These are phyloP conservation scores for Plenodomus tracheiphilus DNA, from an alignment of 2,329 filamentous ascomycete genomes.

Conservation along the genomic window DNA sequence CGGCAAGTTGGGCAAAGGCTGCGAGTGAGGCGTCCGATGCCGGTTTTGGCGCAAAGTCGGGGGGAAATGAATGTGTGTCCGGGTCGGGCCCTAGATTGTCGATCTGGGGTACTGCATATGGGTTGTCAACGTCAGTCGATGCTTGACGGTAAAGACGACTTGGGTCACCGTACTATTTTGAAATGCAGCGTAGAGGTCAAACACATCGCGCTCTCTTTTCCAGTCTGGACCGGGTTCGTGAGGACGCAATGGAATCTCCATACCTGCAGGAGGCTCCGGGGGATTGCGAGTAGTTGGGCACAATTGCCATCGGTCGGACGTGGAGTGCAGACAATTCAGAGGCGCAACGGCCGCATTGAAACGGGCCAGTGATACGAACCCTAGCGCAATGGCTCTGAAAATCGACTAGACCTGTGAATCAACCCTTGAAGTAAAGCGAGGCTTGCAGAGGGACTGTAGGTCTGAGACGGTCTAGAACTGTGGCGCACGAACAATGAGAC, in stretches of 20 bases:
- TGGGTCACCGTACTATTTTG: slow-evolving; percentile 2
- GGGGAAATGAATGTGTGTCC: slow-evolving; percentile 2
- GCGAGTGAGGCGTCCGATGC: slow-evolving; percentile 25
- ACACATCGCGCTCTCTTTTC: slow-evolving; percentile 17
- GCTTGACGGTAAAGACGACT: background rate
- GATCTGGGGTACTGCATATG: slow-evolving; percentile 2
- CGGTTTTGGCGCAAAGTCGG: slow-evolving; percentile 11
- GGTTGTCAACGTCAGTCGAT: background rate
- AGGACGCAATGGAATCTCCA: background rate
- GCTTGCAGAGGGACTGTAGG: background rate
- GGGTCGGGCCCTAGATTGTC: slow-evolving; percentile 8
- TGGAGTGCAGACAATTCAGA: background rate
- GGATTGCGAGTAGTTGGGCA: background rate
- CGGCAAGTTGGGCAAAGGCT: slow-evolving; percentile 33
- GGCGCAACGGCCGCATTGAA: background rate
- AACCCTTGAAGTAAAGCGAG: background rate
- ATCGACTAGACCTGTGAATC: background rate
- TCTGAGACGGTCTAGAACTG: background rate
- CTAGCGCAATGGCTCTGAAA: background rate
- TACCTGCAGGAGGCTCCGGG: background rate
- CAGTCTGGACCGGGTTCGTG: slow-evolving; percentile 1
- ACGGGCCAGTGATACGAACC: background rate
- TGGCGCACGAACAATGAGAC: background rate
- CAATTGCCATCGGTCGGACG: background rate
- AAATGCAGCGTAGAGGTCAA: slow-evolving; percentile 17